Conservation (phyloP, 2,329 filamentous ascomycete genomes). For the Fusarium pseudonygamai region DNA sequence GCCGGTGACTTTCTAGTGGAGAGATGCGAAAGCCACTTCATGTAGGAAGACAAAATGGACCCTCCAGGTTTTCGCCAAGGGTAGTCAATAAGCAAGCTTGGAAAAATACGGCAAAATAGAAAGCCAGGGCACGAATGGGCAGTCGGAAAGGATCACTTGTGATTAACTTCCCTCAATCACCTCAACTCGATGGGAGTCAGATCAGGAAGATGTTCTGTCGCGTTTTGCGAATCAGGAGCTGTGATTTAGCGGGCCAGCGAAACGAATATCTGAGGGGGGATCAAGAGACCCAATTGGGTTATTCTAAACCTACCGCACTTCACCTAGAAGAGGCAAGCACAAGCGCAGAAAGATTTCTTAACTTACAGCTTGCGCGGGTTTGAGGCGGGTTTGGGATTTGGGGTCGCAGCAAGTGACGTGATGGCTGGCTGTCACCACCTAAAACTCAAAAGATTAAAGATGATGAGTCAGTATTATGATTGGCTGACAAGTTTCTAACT, state of each 20-base stretch:
- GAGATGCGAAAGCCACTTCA: slow-evolving; percentile 27
- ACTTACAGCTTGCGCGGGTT: neutral
- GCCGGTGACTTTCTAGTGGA: slow-evolving; percentile 17
- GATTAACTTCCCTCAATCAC: neutral
- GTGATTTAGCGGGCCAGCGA: slow-evolving; percentile 17
- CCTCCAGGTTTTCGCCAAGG: neutral
- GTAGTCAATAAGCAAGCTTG: neutral
- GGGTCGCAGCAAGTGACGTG: slow-evolving; percentile 32
- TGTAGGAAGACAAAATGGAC: neutral
- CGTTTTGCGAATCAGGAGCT: slow-evolving; percentile 6
- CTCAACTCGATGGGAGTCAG: slow-evolving; percentile 2
- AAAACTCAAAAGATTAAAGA: neutral
- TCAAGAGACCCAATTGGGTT: slow-evolving; percentile 4
- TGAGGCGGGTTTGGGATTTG: neutral
- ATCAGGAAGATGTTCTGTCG: neutral
- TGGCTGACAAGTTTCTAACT: slow-evolving; percentile 13
- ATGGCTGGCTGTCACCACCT: slow-evolving; percentile 12
- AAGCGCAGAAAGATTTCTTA: neutral
- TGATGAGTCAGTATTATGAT: slow-evolving; percentile 12
- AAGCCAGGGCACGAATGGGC: slow-evolving; percentile 14
- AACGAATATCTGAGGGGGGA: neutral
- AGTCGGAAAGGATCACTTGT: slow-evolving; percentile 3
- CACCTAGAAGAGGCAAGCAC: slow-evolving; percentile 6
- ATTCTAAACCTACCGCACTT: neutral
- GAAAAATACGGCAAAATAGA: slow-evolving; percentile 15